Conservation (phyloP, 106 monocot genomes). For the Dendrobium nobile region DNA sequence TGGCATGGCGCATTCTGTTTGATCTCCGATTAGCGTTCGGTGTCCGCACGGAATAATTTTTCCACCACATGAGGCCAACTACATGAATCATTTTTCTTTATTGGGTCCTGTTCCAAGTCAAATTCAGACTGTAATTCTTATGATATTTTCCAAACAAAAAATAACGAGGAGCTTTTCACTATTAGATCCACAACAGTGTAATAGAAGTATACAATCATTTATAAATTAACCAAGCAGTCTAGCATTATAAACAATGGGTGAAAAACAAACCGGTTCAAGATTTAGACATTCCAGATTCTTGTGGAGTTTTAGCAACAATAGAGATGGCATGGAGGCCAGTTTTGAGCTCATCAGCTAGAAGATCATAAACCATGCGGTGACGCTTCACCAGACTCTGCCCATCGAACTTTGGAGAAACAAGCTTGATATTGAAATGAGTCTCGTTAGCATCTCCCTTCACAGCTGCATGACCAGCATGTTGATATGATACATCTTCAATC, state of each 20-base stretch:
- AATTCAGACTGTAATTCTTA: too few species aligned
- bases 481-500: constrained; percentile 83
- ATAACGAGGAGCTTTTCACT: too few species aligned
- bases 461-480: constrained; percentile 90
- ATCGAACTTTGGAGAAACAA: constrained; percentile 70
- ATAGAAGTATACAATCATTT: not conserved
- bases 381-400: constrained; percentile 90
- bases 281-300: constrained; percentile 40
- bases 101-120: too few species aligned
- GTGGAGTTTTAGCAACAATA: constrained; percentile 86
- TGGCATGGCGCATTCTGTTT: too few species aligned
- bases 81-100: too few species aligned
- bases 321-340: constrained; percentile 91
- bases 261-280: not conserved
- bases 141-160: too few species aligned
- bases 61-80: too few species aligned
- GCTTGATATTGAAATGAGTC: constrained; percentile 89
- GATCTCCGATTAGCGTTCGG: too few species aligned
- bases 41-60: too few species aligned
- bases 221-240: too few species aligned
- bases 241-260: too few species aligned
- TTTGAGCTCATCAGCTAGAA: constrained; percentile 75
- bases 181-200: too few species aligned
- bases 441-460: constrained; percentile 49
- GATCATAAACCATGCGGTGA: constrained; percentile 84